Evolutionary conservation across 805 yeast genomes (phyloP), one percentile per base, ranked within the genome.

Genomic region (Torulaspora gathmanii): DNA sequence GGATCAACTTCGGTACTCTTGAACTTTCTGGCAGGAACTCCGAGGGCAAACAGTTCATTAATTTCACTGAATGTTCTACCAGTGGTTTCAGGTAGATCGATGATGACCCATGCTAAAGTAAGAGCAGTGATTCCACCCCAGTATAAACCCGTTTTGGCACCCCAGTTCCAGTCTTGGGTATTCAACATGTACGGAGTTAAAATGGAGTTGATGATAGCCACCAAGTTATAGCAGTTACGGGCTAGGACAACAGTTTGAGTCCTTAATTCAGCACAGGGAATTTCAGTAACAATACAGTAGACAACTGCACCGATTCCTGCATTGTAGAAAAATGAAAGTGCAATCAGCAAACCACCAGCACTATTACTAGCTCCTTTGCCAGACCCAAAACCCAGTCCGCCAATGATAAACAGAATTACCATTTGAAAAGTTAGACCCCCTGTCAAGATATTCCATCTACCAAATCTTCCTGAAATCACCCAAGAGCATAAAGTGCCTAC

Each of bases 21-120:
- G 64, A 75, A 75, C 53, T 70, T 63, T 61, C 79, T 71, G 5
- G 80, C 77, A 7, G 75, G 73, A 48, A 73, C 54, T 7, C 54
- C 44, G 42, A 55, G 58, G 33, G 58, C 68, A 62, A 79, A 81
- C 65, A 80, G 64, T 43, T 67, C 64, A 61, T 80, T 85, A 56
- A 81, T 65, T 56, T 81, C 85, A 40, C 78, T 81, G 57, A 68
- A 78, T 0, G 84, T 77, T 59, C 80, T 70, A 39, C 72, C 73
- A 52, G 69, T 69, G 22, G 83, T 75, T 59, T 81, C 86, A 9
- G 86, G 86, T 40, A 79, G 65, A 41, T 75, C 71, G 60, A 75
- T 73, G 61, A 64, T 72, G 23, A 69, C 63, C 78, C 79, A 77
- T 30, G 65, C 48, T 5, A 70, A 33, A 22, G 68, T 54, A 12